Base-by-base conservation (phyloP, 257 asterid genomes). In the Solanum raphanifolium region DNA sequence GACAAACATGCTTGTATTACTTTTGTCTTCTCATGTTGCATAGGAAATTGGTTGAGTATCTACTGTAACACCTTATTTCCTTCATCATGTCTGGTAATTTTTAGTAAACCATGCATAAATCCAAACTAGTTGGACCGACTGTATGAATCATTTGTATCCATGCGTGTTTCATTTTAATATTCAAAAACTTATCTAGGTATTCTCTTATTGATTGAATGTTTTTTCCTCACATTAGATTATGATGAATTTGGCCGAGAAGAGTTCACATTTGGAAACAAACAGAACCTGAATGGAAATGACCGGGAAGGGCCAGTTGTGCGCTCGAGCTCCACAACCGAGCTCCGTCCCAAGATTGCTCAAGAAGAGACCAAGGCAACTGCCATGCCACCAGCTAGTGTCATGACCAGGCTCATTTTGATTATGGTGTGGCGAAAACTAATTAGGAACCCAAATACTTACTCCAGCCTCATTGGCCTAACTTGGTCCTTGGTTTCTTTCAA, bases 291-390 rank as follows among this genome's bases (percentile, higher is more conserved):
- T 85, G 92, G 89, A 60, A 81, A 85, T 58, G 93, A 91, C 31
- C 87, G 85, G 8, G 94, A 89, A 74, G 93, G 91, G 82, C 94
- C 98, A 0, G 98, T 93, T 5, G 98, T 93, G 6, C 90, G 95
- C 3, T 95, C 98, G 13, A 97, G 99, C 91, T 95, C 98, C 16
- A 95, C 98, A 0, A 86, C 98, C 0, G 99, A 97, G 95, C 99
- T 97, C 52, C 94, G 91, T 72, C 98, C 99, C 0, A 95, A 95
- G 91, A 62, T 93, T 6, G 83, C 46, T n/a, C 86, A 66, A 4
- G 84, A 85, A 46, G 91, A 90, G 69, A 75, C 85, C 36, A 92
- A 92, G 87, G 87, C 92, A 4, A 38, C 92, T 6, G 83, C 92
- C 23, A 89, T 92, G 91, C 94, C 94, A 13, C 92, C 94, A 34